Conservation (phyloP, 768 basidiomycete genomes). For the Boletus coccyginus region DNA sequence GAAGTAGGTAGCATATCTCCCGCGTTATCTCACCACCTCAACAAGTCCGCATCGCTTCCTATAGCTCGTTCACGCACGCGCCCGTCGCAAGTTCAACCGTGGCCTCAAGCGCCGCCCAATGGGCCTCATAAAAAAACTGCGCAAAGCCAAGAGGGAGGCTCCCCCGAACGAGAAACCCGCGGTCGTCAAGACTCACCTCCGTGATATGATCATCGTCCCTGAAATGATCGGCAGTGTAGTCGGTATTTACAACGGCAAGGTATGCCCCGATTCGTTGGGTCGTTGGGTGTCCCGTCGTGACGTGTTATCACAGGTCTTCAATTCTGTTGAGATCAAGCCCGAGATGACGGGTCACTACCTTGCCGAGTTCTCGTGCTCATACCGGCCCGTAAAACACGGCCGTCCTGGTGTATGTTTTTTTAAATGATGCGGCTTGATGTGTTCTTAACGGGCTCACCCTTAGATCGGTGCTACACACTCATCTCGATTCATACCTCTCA, state of each 20-base stretch:
- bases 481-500: constrained; percentile 93
- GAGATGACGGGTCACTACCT: constrained; percentile 99
- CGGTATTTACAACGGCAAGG: constrained; percentile 98
- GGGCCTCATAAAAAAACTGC: constrained; percentile 99
- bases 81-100: constrained; percentile 97
- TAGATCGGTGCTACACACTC: constrained; percentile 91
- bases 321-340: constrained; percentile 98
- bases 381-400: constrained; percentile 99
- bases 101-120: constrained; percentile 98
- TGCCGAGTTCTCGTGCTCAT: constrained; percentile 94
- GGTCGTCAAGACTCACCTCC: constrained; percentile 98
- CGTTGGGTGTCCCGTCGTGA: background rate
- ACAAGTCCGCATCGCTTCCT: background rate
- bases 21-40: background rate
- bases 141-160: constrained; percentile 99
- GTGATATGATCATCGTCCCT: constrained; percentile 99
- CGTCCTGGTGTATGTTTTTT: constrained; percentile 85
- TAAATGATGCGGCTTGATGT: background rate
- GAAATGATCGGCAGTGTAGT: constrained; percentile 99
- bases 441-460: constrained; percentile 13
- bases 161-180: constrained; percentile 98
- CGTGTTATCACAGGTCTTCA: constrained; percentile 62
- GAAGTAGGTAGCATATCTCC: constrained; percentile 53
- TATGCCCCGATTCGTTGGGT: constrained; percentile 31
- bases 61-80: constrained; percentile 97